phyloP scores from a whole-genome alignment of 805 yeast genomes.

The Candida nanaspora region DNA sequence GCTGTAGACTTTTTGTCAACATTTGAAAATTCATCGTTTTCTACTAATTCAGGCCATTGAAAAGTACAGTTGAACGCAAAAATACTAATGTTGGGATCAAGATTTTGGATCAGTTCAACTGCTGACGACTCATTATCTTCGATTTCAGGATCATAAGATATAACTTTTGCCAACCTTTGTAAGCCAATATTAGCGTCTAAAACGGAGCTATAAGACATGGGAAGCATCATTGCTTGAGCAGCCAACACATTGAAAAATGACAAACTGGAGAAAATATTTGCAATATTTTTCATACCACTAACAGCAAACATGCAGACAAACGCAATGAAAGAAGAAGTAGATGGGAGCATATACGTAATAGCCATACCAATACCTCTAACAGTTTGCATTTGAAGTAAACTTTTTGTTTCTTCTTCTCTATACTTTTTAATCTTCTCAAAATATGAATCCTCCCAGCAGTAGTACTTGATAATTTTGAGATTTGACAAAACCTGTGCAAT shows the following conservation, averaged over 20 bases:
- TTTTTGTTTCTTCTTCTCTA: conserved; percentile 53
- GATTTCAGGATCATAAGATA: conserved; percentile 26
- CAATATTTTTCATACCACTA: conserved; percentile 38
- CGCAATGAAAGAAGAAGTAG: conserved; percentile 62
- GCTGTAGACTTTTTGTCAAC: conserved; percentile 26
- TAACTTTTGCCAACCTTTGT: conserved; percentile 45
- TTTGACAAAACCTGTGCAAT: conserved; percentile 75
- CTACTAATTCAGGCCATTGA: conserved; percentile 45
- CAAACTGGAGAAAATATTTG: conserved; percentile 59
- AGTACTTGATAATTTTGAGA: conserved; percentile 75
- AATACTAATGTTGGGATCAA: conserved; percentile 33
- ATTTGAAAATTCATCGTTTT: no score
- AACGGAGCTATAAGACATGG: conserved; percentile 61
- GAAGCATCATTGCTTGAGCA: conserved; percentile 58
- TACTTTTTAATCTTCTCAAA: conserved; percentile 42
- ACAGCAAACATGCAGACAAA: conserved; percentile 34
- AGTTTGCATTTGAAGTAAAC: conserved; percentile 53
- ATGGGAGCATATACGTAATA: conserved; percentile 50
- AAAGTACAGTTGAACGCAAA: conserved; percentile 51
- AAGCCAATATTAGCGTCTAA: conserved; percentile 60
- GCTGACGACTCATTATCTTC: background rate
- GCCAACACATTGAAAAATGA: conserved; percentile 58
- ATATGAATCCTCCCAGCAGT: conserved; percentile 87
- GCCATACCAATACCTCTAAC: conserved; percentile 53
- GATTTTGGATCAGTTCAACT: background rate